Conservation (phyloP, 2,329 filamentous ascomycete species). For the Hypoxylon rubiginosum region DNA sequence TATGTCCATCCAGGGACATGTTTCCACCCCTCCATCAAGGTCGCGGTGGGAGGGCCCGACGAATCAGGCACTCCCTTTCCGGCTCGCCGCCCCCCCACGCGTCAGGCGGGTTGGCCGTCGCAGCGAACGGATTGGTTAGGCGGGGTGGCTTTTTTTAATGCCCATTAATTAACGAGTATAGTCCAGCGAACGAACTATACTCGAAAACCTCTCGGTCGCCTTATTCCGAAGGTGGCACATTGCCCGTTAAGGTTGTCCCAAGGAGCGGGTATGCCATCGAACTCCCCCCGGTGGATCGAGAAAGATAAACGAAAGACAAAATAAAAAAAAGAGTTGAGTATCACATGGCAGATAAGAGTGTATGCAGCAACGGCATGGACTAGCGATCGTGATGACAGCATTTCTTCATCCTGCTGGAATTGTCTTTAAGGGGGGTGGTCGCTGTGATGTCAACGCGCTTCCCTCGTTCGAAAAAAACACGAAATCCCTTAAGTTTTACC, state of each 20-base stretch:
- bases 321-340: conserved; percentile 14
- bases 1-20: conserved; percentile 20
- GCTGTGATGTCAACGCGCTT: conserved; percentile 5
- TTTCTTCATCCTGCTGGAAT: background rate
- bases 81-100: conserved; percentile 17
- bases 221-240: conserved; percentile 37
- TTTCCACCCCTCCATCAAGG: conserved; percentile 6
- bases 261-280: conserved; percentile 14
- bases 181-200: conserved; percentile 5
- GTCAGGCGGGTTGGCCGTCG: conserved; percentile 18
- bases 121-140: conserved; percentile 27
- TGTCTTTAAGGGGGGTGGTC: background rate
- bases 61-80: conserved; percentile 22
- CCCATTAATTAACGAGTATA: conserved; percentile 12
- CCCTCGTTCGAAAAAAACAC: background rate
- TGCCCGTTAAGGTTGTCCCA: conserved; percentile 20
- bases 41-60: conserved; percentile 21
- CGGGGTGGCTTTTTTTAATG: background rate
- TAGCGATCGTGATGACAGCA: conserved; percentile 9
- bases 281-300: conserved; percentile 1
- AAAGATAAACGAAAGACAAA: background rate
- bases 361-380: background rate
- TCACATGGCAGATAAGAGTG: conserved; percentile 14
- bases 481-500: background rate
- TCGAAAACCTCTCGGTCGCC: conserved; percentile 30